A percentile compares a stretch with the other conserved stretches of the same genome.
Conservation (phyloP, 1,139 yeast genomes). For the Pichia norvegensis region DNA sequence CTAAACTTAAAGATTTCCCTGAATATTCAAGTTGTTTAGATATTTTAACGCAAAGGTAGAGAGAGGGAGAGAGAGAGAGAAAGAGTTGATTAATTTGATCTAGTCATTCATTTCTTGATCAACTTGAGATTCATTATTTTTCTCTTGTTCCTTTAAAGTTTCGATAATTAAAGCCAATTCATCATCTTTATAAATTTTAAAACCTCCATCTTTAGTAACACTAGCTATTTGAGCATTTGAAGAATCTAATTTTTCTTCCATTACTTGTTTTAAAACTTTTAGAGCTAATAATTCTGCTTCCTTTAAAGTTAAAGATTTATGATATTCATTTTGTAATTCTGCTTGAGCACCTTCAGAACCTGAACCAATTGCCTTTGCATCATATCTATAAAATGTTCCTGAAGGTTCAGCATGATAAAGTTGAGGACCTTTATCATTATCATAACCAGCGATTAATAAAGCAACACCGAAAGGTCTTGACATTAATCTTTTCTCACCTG, state of each 20-base stretch:
- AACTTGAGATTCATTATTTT: conserved; percentile 34
- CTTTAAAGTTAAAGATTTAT: conserved; percentile 81
- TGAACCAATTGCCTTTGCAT: conserved; percentile 97
- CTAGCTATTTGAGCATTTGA: conserved; percentile 93
- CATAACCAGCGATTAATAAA: conserved; percentile 87
- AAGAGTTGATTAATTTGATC: background rate
- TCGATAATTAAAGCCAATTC: conserved; percentile 78
- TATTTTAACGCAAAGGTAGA: conserved; percentile 20
- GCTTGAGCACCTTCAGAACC: conserved; percentile 99
- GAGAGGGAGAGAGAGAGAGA: background rate
- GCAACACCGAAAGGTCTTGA: conserved; percentile 99
- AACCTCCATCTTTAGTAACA: conserved; percentile 82
- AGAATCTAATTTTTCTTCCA: conserved; percentile 97
- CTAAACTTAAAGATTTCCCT: conserved; percentile 75
- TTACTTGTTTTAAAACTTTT: conserved; percentile 90
- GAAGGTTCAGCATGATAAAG: conserved; percentile 98
- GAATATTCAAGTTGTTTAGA: conserved; percentile 55
- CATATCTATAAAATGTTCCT: conserved; percentile 95
- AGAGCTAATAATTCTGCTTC: conserved; percentile 90
- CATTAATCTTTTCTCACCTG: conserved; percentile 95
- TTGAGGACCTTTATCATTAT: conserved; percentile 90
- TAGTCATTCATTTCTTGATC: conserved; percentile 14
- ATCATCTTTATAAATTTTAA: conserved; percentile 76
- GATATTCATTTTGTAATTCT: conserved; percentile 94
- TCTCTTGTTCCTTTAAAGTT: conserved; percentile 63